phyloP scores from a whole-genome alignment of 2,329 filamentous ascomycete species.

The Fusarium tricinctum region DNA sequence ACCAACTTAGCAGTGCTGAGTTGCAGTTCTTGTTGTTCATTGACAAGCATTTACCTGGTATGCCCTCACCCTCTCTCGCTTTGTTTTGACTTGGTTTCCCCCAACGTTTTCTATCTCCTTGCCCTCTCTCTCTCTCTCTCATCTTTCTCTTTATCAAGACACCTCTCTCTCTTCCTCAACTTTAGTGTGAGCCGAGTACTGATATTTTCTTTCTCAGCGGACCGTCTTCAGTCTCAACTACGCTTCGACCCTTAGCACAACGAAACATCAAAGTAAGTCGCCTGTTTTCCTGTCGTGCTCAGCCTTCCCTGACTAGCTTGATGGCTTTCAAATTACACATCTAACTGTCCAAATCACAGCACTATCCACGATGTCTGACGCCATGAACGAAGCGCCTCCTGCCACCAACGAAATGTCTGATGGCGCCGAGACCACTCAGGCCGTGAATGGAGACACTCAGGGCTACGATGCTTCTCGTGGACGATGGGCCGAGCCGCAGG shows the following conservation, averaged over 20 bases:
- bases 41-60: slow-evolving; percentile 20
- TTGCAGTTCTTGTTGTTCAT: slow-evolving; percentile 23
- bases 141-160: neutral
- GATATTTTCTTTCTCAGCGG: neutral
- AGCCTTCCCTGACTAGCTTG: no score
- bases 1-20: slow-evolving; percentile 34
- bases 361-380: slow-evolving; percentile 10
- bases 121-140: neutral
- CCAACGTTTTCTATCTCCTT: neutral
- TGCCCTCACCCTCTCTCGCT: neutral
- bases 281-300: neutral
- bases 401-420: neutral
- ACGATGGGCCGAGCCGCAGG: slow-evolving; percentile 63
- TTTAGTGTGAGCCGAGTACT: neutral
- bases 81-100: slow-evolving; percentile 1
- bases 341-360: slow-evolving; percentile 9
- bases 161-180: neutral
- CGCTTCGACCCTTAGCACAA: neutral
- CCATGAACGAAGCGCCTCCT: slow-evolving; percentile 25
- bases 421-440: neutral
- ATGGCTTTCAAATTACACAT: no score
- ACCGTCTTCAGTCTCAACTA: neutral
- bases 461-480: slow-evolving; percentile 56
- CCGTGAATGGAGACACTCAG: slow-evolving; percentile 4
- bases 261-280: slow-evolving; percentile 3